These are phyloP conservation scores for Zygosaccharomyces bailii DNA, from an alignment of 805 yeast species.

Conservation along the genomic window DNA sequence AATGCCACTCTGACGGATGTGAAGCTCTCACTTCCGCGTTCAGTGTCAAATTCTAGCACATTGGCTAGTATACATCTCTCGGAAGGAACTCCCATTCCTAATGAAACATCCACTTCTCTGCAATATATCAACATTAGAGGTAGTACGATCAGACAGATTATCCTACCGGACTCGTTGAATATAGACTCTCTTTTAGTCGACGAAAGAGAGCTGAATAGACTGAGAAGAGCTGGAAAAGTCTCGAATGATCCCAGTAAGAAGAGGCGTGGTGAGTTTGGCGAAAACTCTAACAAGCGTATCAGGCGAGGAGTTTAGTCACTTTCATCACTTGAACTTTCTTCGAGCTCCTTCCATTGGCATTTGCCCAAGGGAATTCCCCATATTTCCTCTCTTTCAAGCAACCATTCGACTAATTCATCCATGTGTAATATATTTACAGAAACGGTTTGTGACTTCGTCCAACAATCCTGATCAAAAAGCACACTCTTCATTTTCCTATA, in stretches of 20 bases:
- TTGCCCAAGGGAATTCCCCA: constrained; percentile 75
- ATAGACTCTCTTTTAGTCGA: constrained; percentile 60
- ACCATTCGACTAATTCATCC: constrained; percentile 70
- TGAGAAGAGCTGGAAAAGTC: constrained; percentile 31
- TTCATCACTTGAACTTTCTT: constrained; percentile 22
- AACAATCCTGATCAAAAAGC: constrained; percentile 39
- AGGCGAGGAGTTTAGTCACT: constrained; percentile 35
- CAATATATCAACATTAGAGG: constrained; percentile 87
- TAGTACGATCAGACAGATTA: constrained; percentile 76
- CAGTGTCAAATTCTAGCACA: constrained; percentile 17
- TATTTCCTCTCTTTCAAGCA: constrained; percentile 55
- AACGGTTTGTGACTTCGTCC: constrained; percentile 25
- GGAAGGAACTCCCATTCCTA: constrained; percentile 13
- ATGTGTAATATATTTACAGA: constrained; percentile 43
- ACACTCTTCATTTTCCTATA: constrained; percentile 59
- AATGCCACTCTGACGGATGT: constrained; percentile 78
- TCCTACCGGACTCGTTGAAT: constrained; percentile 82
- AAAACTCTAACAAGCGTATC: constrained; percentile 30
- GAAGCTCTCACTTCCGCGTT: constrained; percentile 57
- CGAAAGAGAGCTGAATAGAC: constrained; percentile 26
- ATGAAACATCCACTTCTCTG: constrained; percentile 46
- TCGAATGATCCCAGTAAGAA: constrained; percentile 24
- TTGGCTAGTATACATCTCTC: constrained; percentile 27
- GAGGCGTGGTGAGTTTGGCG: constrained; percentile 28
- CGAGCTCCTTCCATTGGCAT: constrained; percentile 39